phyloP scores from a whole-genome alignment of 2,329 filamentous ascomycete species.

The Onygenales sp. region DNA sequence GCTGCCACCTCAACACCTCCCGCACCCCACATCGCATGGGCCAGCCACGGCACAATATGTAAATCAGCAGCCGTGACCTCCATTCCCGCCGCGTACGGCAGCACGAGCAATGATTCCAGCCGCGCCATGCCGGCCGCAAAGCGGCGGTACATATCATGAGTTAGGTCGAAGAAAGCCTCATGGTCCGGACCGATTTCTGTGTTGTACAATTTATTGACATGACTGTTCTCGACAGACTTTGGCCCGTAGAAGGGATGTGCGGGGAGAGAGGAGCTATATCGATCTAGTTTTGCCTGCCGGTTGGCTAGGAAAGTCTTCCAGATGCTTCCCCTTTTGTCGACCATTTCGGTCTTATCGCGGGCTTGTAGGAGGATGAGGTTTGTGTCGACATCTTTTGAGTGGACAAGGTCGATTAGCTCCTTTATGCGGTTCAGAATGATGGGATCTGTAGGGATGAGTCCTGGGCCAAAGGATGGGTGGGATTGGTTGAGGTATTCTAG shows the following conservation, averaged over 20 bases:
- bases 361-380: conserved; percentile 13
- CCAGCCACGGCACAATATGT: conserved; percentile 11
- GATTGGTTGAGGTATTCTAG: conserved; percentile 5
- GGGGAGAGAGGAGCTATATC: conserved; percentile 4
- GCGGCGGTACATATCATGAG: conserved; percentile 4
- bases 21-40: conserved; percentile 9
- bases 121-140: conserved; percentile 5
- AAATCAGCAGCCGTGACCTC: conserved; percentile 10
- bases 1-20: conserved; percentile 5
- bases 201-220: conserved; percentile 6
- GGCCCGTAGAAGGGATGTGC: conserved; percentile 9
- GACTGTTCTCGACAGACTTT: conserved; percentile 6
- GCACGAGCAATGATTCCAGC: conserved; percentile 6
- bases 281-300: conserved; percentile 8
- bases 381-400: conserved; percentile 7
- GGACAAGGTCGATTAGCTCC: conserved; percentile 9
- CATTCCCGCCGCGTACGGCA: conserved; percentile 9
- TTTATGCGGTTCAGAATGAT: conserved; percentile 3
- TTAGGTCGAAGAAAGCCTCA: conserved; percentile 8
- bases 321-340: conserved; percentile 4
- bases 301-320: conserved; percentile 5
- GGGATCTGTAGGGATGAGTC: conserved; percentile 4
- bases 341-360: conserved; percentile 9
- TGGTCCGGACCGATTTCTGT: conserved; percentile 1
- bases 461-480: too few relatives aligned